Evolutionary conservation across 352 stramenopile species (phyloP).

Genomic region (Albugo candida): DNA sequence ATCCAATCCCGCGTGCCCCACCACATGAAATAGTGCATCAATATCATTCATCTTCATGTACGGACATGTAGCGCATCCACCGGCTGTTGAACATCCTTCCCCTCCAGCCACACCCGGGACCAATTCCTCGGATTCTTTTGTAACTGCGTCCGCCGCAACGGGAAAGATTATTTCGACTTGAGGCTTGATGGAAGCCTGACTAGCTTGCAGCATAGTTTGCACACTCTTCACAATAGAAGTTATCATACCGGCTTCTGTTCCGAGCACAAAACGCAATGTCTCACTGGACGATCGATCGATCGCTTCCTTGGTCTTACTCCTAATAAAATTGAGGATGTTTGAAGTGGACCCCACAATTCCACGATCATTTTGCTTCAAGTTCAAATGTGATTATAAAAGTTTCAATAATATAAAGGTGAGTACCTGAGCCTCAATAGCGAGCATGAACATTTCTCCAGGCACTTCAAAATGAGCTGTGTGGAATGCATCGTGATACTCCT

Average conservation of each 20-base stretch:
- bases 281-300: slow-evolving; percentile 37
- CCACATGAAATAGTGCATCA: slow-evolving; percentile 87
- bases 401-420: background rate
- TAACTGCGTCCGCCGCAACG: slow-evolving; percentile 85
- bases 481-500: slow-evolving; percentile 85
- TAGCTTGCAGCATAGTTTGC: slow-evolving; percentile 46
- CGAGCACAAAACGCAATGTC: slow-evolving; percentile 87
- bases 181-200: slow-evolving; percentile 28
- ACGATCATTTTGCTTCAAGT: slow-evolving; percentile 44
- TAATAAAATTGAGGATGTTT: slow-evolving; percentile 97
- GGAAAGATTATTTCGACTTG: slow-evolving; percentile 95
- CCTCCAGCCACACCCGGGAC: slow-evolving; percentile 83
- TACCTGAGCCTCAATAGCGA: slow-evolving; percentile 84
- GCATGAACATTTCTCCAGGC: slow-evolving; percentile 96
- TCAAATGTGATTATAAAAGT: background rate
- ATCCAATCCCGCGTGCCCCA: slow-evolving; percentile 29
- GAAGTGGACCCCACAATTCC: slow-evolving; percentile 90
- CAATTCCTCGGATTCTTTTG: slow-evolving; percentile 51
- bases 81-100: slow-evolving; percentile 92
- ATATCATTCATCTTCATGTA: slow-evolving; percentile 99
- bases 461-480: slow-evolving; percentile 95
- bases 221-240: slow-evolving; percentile 92
- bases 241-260: slow-evolving; percentile 95
- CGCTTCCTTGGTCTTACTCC: slow-evolving; percentile 82
- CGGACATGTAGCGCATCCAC: slow-evolving; percentile 92